phyloP scores from a whole-genome alignment of 2,329 filamentous ascomycete species.

The Colletotrichum paranaense region DNA sequence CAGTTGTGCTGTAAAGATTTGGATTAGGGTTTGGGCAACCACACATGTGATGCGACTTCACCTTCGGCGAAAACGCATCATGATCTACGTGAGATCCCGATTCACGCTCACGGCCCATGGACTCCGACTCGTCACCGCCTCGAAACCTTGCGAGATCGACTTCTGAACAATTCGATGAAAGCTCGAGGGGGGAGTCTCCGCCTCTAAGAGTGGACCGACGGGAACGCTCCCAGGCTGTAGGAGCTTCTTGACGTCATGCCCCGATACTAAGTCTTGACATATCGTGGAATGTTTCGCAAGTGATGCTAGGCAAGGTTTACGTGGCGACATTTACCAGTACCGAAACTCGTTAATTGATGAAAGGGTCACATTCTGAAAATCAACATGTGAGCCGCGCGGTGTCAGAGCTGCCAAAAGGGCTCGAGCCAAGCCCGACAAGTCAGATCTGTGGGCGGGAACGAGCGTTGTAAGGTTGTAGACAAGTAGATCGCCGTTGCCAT shows the following conservation, averaged over 20 bases:
- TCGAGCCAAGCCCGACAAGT: background rate
- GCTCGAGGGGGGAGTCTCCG: background rate
- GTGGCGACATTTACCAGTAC: background rate
- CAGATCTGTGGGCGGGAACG: background rate
- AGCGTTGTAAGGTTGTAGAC: background rate
- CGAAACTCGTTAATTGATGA: background rate
- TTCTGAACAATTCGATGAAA: background rate
- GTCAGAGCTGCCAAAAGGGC: background rate
- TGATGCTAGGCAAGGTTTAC: background rate
- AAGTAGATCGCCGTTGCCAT: background rate
- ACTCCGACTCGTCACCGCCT: background rate
- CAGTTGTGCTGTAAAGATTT: background rate
- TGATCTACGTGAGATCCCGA: background rate
- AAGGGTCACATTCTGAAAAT: background rate
- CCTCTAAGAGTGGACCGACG: background rate
- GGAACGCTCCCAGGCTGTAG: background rate
- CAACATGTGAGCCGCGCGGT: background rate
- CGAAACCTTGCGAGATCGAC: background rate
- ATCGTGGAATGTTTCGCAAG: background rate
- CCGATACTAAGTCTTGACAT: background rate
- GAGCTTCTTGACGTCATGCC: background rate
- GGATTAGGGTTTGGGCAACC: background rate
- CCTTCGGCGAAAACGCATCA: background rate
- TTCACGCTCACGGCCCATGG: background rate
- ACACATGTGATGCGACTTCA: background rate